Percentiles rank a stretch among this genome's conserved stretches.
Conservation (phyloP, 257 asterid species). For the Galeopsis tetrahit region DNA sequence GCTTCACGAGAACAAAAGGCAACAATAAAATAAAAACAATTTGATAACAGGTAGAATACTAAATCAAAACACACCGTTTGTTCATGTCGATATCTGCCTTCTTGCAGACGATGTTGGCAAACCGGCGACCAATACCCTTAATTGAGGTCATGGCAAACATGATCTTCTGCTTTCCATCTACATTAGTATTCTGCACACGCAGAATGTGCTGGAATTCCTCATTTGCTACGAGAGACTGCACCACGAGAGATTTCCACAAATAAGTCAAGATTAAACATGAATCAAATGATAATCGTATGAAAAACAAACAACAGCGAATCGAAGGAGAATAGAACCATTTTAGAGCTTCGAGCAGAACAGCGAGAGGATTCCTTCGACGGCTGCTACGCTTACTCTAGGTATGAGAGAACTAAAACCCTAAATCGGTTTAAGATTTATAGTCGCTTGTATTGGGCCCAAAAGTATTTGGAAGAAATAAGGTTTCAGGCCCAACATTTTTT, state of each 20-base stretch:
- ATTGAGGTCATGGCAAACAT: constrained; percentile 96
- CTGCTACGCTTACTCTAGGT: constrained; percentile 30
- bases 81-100: constrained; percentile 96
- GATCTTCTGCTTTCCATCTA: constrained; percentile 93
- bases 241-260: neutral
- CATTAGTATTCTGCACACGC: constrained; percentile 93
- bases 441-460: constrained; percentile 1
- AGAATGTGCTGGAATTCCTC: constrained; percentile 97
- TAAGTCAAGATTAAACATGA: neutral
- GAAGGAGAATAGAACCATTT: constrained; percentile 37
- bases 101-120: constrained; percentile 87
- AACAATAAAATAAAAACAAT: neutral
- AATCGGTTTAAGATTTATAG: constrained; percentile 29
- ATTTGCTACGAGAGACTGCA: constrained; percentile 78
- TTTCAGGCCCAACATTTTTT: neutral
- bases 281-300: neutral
- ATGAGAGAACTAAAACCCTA: constrained; percentile 40
- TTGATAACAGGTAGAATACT: neutral
- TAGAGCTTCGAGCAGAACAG: constrained; percentile 31
- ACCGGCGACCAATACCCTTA: constrained; percentile 98
- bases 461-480: neutral
- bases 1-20: neutral
- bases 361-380: constrained; percentile 34
- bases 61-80: constrained; percentile 56
- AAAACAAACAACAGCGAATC: neutral